Evolutionary conservation across 345 rosid genomes (phyloP).

Genomic region (Draba incana): DNA sequence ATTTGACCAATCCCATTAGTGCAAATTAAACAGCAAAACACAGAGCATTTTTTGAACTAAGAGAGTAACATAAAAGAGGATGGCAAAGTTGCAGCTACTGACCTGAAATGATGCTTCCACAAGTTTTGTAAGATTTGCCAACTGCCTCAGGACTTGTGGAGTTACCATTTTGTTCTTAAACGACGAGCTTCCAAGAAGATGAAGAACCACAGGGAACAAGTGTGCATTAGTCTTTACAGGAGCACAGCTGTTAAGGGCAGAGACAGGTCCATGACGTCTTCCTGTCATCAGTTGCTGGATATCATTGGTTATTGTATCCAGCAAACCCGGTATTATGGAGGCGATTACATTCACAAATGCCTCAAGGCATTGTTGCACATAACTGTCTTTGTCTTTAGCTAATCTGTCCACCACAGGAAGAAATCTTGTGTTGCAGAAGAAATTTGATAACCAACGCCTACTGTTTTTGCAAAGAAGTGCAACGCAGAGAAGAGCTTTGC

Average conservation of each 20-base stretch:
- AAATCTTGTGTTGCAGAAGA: constrained; percentile 76
- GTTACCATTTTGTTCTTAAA: constrained; percentile 78
- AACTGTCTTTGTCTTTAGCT: constrained; percentile 86
- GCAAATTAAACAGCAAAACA: no score
- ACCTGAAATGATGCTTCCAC: constrained; percentile 92
- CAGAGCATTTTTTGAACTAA: background rate
- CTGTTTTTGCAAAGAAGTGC: constrained; percentile 88
- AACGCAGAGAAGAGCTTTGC: constrained; percentile 76
- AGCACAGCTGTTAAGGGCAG: constrained; percentile 64
- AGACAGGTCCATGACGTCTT: constrained; percentile 73
- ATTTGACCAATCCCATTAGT: no score
- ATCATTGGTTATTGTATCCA: constrained; percentile 75
- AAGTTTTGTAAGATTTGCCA: constrained; percentile 79
- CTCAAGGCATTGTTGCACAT: constrained; percentile 71
- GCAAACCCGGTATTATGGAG: constrained; percentile 68
- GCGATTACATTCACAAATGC: constrained; percentile 70
- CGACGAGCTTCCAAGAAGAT: constrained; percentile 81
- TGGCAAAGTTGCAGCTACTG: constrained; percentile 31
- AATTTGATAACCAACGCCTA: constrained; percentile 82
- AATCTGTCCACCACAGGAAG: constrained; percentile 82
- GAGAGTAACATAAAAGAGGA: constrained; percentile 7
- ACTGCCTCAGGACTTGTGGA: constrained; percentile 67
- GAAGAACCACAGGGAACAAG: constrained; percentile 83
- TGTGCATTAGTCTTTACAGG: constrained; percentile 68
- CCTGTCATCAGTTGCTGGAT: constrained; percentile 87